phyloP scores from a whole-genome alignment of 169 alveolate genomes.

The Besnoitia besnoiti region DNA sequence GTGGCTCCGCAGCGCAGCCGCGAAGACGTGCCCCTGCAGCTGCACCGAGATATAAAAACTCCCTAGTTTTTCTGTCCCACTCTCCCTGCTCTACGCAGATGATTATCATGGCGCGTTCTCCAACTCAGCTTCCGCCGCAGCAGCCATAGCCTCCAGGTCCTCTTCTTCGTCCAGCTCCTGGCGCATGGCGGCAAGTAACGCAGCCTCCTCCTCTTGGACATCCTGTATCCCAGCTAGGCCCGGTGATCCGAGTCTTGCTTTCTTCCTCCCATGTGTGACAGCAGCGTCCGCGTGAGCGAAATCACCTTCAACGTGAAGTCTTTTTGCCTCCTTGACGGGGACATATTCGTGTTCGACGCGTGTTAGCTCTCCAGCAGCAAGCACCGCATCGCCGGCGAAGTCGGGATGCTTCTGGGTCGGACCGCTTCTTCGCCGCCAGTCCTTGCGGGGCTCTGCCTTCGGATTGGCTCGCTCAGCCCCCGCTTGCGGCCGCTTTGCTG shows the following conservation, averaged over 20 bases:
- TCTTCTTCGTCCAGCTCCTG: conserved; percentile 3
- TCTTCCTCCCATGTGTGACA: neutral
- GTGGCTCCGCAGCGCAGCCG: too few relatives aligned
- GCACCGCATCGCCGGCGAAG: too few relatives aligned
- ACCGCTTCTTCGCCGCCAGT: neutral
- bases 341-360: too few relatives aligned
- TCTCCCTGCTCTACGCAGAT: neutral
- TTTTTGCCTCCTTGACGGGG: too few relatives aligned
- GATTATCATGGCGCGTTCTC: neutral
- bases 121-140: conserved; percentile 34
- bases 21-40: too few relatives aligned
- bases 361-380: too few relatives aligned
- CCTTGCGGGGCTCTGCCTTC: neutral
- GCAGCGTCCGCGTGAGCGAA: too few relatives aligned
- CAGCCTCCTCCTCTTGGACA: neutral
- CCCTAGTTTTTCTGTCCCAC: too few relatives aligned
- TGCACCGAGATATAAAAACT: too few relatives aligned
- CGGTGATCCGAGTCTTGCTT: neutral
- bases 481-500: neutral
- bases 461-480: neutral
- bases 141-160: conserved; percentile 8
- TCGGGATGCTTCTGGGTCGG: neutral
- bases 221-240: neutral
- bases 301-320: too few relatives aligned
- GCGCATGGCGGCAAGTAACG: neutral